These are phyloP conservation scores for Trichomonas vaginalis DNA, from an alignment of 208 protist species.

Conservation along the genomic window DNA sequence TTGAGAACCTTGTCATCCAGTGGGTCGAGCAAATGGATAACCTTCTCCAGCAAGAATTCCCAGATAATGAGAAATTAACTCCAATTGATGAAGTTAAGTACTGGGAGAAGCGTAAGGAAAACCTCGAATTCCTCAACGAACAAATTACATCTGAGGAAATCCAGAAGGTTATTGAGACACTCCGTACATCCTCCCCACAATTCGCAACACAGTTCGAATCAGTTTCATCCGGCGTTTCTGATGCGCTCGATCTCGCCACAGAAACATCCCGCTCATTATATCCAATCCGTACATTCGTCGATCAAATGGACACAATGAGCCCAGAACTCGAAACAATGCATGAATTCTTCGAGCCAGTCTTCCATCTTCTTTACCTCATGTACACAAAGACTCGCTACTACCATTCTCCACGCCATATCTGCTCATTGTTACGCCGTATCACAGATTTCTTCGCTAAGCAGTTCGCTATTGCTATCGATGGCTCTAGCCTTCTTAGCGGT, in stretches of 20 bases:
- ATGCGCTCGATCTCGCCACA: not conserved
- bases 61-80: not conserved
- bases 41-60: constrained; percentile 30
- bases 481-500: not conserved
- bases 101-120: not conserved
- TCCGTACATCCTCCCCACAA: not conserved
- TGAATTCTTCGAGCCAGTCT: not conserved
- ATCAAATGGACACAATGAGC: not conserved
- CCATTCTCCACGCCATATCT: not conserved
- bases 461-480: constrained; percentile 5
- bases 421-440: not conserved
- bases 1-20: constrained; percentile 35
- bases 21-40: constrained; percentile 37
- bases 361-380: not conserved
- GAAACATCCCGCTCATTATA: not conserved
- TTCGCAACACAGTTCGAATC: not conserved
- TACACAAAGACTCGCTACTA: not conserved
- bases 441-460: not conserved
- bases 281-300: not conserved
- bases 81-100: constrained; percentile 3
- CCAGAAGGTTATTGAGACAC: not conserved
- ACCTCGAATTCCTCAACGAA: constrained; percentile 23
- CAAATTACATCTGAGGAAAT: not conserved
- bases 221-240: no score
- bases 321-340: not conserved